A percentile compares a stretch with the other conserved stretches of the same genome.
phyloP scores from a whole-genome alignment of 768 basidiomycete species.

The Russula griseocarnosa region DNA sequence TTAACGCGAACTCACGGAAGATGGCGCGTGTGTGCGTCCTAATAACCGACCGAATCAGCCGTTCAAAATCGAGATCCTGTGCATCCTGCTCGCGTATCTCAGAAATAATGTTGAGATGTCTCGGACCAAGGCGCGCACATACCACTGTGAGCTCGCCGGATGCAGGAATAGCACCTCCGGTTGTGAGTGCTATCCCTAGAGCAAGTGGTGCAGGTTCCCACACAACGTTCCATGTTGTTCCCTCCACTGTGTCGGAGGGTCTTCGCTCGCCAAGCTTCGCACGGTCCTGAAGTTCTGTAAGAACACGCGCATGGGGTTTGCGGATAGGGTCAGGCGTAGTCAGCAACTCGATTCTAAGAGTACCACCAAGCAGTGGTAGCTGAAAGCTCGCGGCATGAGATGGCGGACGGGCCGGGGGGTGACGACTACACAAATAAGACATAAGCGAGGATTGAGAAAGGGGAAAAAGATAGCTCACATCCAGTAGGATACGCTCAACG shows the following conservation, averaged over 20 bases:
- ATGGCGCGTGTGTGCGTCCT: conserved; percentile 62
- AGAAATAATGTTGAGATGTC: background rate
- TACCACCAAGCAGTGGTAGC: conserved; percentile 64
- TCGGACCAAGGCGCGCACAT: conserved; percentile 34
- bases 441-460: conserved; percentile 13
- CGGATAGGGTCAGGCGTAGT: conserved; percentile 52
- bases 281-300: conserved; percentile 60
- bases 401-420: conserved; percentile 33
- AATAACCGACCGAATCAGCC: conserved; percentile 58
- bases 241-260: conserved; percentile 75
- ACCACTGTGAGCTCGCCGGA: conserved; percentile 53
- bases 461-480: conserved; percentile 44
- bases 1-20: conserved; percentile 51
- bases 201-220: conserved; percentile 77
- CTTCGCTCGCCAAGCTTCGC: conserved; percentile 51
- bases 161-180: conserved; percentile 44
- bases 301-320: conserved; percentile 48
- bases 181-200: conserved; percentile 54
- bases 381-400: conserved; percentile 39
- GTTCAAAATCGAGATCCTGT: conserved; percentile 69
- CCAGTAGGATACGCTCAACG: conserved; percentile 81
- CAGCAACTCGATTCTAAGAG: conserved; percentile 66
- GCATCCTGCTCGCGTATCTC: conserved; percentile 46
- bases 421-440: conserved; percentile 37
- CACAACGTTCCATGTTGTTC: conserved; percentile 58